Evolutionary conservation across 2,329 filamentous ascomycete genomes (phyloP), one percentile per base, ranked within the genome.

Genomic region (Fusarium luffae): DNA sequence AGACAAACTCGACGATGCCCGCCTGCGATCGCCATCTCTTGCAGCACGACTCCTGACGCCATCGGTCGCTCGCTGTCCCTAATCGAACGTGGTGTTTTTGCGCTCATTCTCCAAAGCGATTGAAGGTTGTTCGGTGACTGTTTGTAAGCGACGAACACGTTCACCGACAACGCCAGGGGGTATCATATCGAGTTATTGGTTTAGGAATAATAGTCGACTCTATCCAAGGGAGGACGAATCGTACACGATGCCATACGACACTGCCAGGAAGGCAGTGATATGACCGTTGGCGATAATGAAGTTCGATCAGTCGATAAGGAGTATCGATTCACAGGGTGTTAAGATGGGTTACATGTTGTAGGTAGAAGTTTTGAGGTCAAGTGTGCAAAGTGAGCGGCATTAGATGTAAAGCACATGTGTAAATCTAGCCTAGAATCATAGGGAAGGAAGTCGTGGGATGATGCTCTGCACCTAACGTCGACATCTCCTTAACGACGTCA

Each of bases 141-240:
- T 74, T 23, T 70, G 71, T 32, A 79, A 69, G 34, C 75, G 73
- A 41, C 73, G 75, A 51, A 78, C 75, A 37, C 77, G 77, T 28
- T 74, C 64, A 25, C 70, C 56, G 23, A 79, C 76, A 37, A 77
- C 74, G 21, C 76, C 77, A 4, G 67, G 58, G 7, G 74, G 76
- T 48, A 76, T 62, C 40, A 63, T 41, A 52, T 66, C 64, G 37
- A 54, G 28, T 50, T 65, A 43, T 46, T 69, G 37, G 32, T 42
- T 61, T 23, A 54, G 68, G 28, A 61, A n/a, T 28, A 48, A 23
- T 40, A 44, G 18, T 50, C 50, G 46, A 30, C 50, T 66, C 27
- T 42, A 65, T 32, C 41, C 27, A 40, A 51, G 58, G 48, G 42
- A 32, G 32, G 41, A 66, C 52, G 43, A 51, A 23, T 50, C 58